These are phyloP conservation scores for Ascochyta pisi DNA, from an alignment of 2,329 filamentous ascomycete species.

Conservation along the genomic window DNA sequence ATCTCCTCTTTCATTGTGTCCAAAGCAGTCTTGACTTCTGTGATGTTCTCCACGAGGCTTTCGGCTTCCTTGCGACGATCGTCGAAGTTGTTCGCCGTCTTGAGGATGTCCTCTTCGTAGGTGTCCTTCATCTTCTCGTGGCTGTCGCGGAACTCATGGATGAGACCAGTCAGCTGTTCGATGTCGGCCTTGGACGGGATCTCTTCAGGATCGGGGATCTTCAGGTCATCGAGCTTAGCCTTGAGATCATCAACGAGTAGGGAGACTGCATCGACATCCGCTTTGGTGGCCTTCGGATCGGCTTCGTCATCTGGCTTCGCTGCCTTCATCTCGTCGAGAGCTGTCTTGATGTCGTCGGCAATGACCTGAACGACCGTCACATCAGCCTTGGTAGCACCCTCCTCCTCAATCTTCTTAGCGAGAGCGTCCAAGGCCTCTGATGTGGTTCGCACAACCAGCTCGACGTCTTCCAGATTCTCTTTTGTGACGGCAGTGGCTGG, in stretches of 20 bases:
- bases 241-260: constrained; percentile 87
- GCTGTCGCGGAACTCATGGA: constrained; percentile 61
- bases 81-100: constrained; percentile 80
- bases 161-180: constrained; percentile 63
- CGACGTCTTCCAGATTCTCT: constrained; percentile 66
- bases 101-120: constrained; percentile 74
- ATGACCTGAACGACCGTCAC: constrained; percentile 78
- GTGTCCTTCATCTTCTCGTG: constrained; percentile 74
- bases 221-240: constrained; percentile 74
- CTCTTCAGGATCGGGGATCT: constrained; percentile 72
- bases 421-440: constrained; percentile 75
- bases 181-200: constrained; percentile 80
- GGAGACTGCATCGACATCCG: constrained; percentile 80
- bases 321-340: constrained; percentile 71
- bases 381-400: constrained; percentile 78
- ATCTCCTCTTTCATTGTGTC: constrained; percentile 80
- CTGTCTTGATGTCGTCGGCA: constrained; percentile 76
- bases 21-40: constrained; percentile 77
- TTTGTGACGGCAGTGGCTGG: constrained; percentile 72
- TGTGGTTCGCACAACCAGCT: constrained; percentile 75
- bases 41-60: constrained; percentile 77
- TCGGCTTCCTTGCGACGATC: constrained; percentile 85
- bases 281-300: constrained; percentile 75
- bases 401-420: constrained; percentile 69
- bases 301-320: constrained; percentile 58